Evolutionary conservation across 495 filamentous ascomycete genomes (phyloP).

Genomic region (Letharia columbiana): DNA sequence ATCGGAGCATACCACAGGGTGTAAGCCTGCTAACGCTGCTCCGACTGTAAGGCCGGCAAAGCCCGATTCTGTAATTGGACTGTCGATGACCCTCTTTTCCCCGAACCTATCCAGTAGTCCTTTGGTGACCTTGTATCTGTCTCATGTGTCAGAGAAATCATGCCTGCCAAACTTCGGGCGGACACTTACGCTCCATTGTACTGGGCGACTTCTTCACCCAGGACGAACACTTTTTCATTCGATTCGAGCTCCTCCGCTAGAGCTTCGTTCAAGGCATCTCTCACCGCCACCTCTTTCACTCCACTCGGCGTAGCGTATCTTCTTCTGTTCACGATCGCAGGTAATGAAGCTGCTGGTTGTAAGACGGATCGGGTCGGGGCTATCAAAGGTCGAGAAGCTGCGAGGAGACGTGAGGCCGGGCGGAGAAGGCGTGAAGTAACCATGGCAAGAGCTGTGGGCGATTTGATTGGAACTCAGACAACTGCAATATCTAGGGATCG

Average conservation of each 20-base stretch:
- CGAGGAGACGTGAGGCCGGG: constrained; percentile 66
- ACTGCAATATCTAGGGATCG: neutral
- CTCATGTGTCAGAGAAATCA: constrained; percentile 17
- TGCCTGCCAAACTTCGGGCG: neutral
- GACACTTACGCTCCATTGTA: constrained; percentile 84
- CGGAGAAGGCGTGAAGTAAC: constrained; percentile 68
- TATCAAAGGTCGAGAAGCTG: constrained; percentile 36
- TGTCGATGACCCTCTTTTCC: constrained; percentile 95
- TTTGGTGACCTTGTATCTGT: constrained; percentile 95
- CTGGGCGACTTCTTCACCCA: constrained; percentile 97
- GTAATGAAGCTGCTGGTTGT: constrained; percentile 40
- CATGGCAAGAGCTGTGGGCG: constrained; percentile 33
- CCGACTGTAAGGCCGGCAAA: constrained; percentile 90
- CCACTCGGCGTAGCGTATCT: constrained; percentile 50
- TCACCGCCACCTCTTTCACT: constrained; percentile 86
- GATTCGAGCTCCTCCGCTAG: constrained; percentile 92
- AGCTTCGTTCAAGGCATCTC: constrained; percentile 95
- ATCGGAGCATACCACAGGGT: constrained; percentile 69
- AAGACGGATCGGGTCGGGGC: constrained; percentile 36
- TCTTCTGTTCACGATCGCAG: constrained; percentile 38
- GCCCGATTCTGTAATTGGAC: constrained; percentile 93
- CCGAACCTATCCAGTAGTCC: constrained; percentile 94
- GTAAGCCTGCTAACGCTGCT: constrained; percentile 85
- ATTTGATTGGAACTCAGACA: neutral
- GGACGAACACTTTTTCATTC: constrained; percentile 87